phyloP scores from a whole-genome alignment of 202 grass and related monocot genomes.

The Digitaria exilis region DNA sequence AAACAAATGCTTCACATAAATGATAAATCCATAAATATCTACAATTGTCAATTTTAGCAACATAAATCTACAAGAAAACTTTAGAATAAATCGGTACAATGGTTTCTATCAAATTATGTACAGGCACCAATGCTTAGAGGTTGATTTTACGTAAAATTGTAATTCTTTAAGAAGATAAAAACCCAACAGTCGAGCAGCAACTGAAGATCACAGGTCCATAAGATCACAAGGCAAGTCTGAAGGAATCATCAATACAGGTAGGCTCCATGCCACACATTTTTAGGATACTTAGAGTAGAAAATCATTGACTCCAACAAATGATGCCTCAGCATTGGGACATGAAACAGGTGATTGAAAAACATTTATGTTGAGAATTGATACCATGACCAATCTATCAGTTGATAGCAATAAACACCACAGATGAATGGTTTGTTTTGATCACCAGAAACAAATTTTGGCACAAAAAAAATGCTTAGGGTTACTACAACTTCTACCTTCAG shows the following conservation, averaged over 20 bases:
- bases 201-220: too few species aligned
- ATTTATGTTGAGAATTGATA: too few species aligned
- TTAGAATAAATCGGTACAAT: slow-evolving; percentile 10
- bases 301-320: background rate
- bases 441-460: slow-evolving; percentile 2
- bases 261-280: slow-evolving; percentile 1
- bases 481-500: slow-evolving; percentile 65
- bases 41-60: background rate
- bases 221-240: background rate
- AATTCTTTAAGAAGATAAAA: background rate
- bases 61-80: background rate
- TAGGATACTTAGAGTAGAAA: background rate
- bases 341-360: too few species aligned
- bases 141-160: background rate
- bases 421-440: slow-evolving; percentile 11
- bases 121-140: background rate
- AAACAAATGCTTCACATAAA: slow-evolving; percentile 18
- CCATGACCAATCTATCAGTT: slow-evolving; percentile 34
- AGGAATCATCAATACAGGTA: background rate
- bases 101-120: background rate
- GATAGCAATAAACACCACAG: slow-evolving; percentile 31
- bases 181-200: background rate
- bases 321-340: background rate
- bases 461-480: background rate
- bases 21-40: slow-evolving; percentile 26